Conservation (phyloP, 1,284 basidiomycete genomes). For the Leccinum subrobustum region DNA sequence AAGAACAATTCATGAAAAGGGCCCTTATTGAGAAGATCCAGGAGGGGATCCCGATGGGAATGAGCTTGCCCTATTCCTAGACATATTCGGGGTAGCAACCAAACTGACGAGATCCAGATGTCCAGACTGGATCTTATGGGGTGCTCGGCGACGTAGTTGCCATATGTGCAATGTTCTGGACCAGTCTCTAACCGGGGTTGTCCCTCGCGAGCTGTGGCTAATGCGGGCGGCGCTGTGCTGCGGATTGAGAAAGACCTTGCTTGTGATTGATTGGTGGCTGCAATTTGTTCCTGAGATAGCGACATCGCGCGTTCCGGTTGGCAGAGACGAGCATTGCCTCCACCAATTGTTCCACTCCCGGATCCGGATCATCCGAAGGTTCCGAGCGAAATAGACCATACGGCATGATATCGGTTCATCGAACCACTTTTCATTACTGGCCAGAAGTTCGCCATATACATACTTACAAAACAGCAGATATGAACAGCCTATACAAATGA, state of each 20-base stretch:
- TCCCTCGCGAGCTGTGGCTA: slow-evolving; percentile 16
- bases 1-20: slow-evolving; percentile 94
- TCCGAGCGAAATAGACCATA: slow-evolving; percentile 28
- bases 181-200: slow-evolving; percentile 28
- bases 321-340: slow-evolving; percentile 30
- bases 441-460: slow-evolving; percentile 27
- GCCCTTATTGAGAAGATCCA: slow-evolving; percentile 88
- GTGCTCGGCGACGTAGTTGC: slow-evolving; percentile 40
- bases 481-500: slow-evolving; percentile 18
- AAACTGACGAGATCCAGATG: slow-evolving; percentile 28
- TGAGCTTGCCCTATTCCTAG: slow-evolving; percentile 33
- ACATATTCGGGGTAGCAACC: slow-evolving; percentile 33
- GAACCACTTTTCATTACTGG: slow-evolving; percentile 25
- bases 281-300: slow-evolving; percentile 29
- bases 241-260: slow-evolving; percentile 15
- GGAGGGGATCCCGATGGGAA: slow-evolving; percentile 61
- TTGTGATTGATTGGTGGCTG: slow-evolving; percentile 34
- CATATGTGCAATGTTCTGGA: slow-evolving; percentile 38
- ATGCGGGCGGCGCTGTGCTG: slow-evolving; percentile 25
- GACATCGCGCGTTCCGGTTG: slow-evolving; percentile 18
- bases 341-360: slow-evolving; percentile 31
- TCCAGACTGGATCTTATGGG: slow-evolving; percentile 27
- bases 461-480: slow-evolving; percentile 17
- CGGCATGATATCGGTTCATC: slow-evolving; percentile 23
- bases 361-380: slow-evolving; percentile 36